Evolutionary conservation across 208 protist genomes (phyloP), one percentile per base, ranked within the genome.

Genomic region (Leishmania tarentolae): DNA sequence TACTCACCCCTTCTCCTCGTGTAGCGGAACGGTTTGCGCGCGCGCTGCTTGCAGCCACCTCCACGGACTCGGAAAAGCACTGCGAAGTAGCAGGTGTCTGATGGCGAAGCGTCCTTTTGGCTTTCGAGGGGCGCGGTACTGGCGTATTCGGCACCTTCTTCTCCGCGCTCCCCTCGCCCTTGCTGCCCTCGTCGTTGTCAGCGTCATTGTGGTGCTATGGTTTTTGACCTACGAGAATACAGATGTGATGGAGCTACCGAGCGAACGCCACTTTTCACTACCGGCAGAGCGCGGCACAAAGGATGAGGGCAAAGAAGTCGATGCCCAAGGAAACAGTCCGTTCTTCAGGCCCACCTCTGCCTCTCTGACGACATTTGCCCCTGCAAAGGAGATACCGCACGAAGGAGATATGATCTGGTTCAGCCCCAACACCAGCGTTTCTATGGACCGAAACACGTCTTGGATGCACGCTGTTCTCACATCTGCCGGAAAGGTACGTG

Each of bases 401-500:
- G 56, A 21, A 13, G 50, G 3, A 44, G 74, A 11, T 7, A 6
- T 17, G 11, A 46, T 79, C 17, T 79, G 76, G 76, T 79, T 79
- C 76, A 42, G 31, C 9, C 76, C 76, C 63, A 37, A 69, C 15
- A 53, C 42, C 4, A 44, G 21, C 21, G 11, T 6, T 44, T 28
- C 8, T 35, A 5, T 17, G 21, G 31, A 50, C 11, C 19, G 35
- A 8, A 79, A 79, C 59, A 31, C 61, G 37, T 79, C 61, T 5
- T 56, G 44, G 76, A 6, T 56, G 42, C 40, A 66, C 5, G 31
- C 47, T 46, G n/a, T 80, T 11, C 65, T 74, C 59, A 31, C 31
- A 4, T 85, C 82, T 42, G 9, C 59, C 11, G 82, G 82, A 5
- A 75, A 53, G 8, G 73, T 59, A n/a, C 77, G 82, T 65, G 42